Base-by-base conservation (phyloP, 352 stramenopile genomes). In the Pythium dissotocum region DNA sequence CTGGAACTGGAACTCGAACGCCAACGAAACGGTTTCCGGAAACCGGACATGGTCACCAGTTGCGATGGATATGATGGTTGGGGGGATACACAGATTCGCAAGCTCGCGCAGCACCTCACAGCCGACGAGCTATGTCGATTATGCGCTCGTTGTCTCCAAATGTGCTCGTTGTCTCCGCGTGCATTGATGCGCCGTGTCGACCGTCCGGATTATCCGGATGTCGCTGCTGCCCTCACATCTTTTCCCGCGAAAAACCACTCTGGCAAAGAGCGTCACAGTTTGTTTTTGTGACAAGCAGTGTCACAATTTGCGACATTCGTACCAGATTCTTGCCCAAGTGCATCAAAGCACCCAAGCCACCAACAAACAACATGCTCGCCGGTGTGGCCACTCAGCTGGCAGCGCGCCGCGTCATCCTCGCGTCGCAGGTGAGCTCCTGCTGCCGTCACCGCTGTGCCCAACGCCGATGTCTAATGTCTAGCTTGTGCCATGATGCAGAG, bases 381-480 rank as follows among this genome's bases (percentile, higher is more conserved):
- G 60, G 57, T n/a, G 30, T 87, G 26, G 78, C 73, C 3, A 75
- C 21, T n/a, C 76, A 80, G 56, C 73, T 93, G 44, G 70, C 67
- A 16, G 70, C 70, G 65, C 73, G 78, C 21, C 82, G 84, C 61
- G 78, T 94, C 32, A 82, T 94, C 24, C 77, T 94, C 35, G 86
- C 86, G 26, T 94, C 86, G 13, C 86, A 85, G 77, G 79, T 83
- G 54, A 42, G 42, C 26, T 24, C 21, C 21, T 24, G 21, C 21
- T 24, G 21, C 21, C 21, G 21, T 24, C 21, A 24, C 21, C 21
- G 21, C 21, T 24, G 21, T 24, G 21, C 21, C 21, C 21, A 24
- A 24, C 21, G 21, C 21, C 21, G 21, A 24, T 24, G 21, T 21
- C 36, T 24, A 52, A 55, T 26, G 30, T 33, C 21, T 24, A 24